These are phyloP conservation scores for Ascoidea asiatica DNA, from an alignment of 805 yeast species.

Conservation along the genomic window DNA sequence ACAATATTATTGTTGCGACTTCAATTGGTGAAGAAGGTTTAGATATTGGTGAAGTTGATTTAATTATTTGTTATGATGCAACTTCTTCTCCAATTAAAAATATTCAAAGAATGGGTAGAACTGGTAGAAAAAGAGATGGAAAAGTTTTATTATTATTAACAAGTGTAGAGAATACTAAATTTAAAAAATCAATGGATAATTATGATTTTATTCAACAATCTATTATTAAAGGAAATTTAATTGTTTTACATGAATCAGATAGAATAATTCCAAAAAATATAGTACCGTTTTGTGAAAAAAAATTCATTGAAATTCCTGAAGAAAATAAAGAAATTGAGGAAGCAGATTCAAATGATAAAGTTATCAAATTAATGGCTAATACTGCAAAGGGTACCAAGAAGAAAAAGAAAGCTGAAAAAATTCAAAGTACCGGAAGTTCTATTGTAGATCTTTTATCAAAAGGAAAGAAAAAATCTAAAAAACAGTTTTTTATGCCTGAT, in stretches of 20 bases:
- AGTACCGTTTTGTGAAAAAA: conserved; percentile 43
- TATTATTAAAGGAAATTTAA: conserved; percentile 34
- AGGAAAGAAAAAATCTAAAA: conserved; percentile 9
- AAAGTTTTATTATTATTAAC: conserved; percentile 63
- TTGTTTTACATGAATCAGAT: conserved; percentile 34
- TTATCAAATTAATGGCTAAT: conserved; percentile 53
- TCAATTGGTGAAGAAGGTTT: conserved; percentile 98
- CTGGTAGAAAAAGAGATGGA: conserved; percentile 93
- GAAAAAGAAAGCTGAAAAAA: conserved; percentile 10
- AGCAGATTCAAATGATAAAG: conserved; percentile 52
- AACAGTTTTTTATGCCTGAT: conserved; percentile 63
- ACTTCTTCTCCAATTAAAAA: conserved; percentile 89
- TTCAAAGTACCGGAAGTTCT: conserved; percentile 4
- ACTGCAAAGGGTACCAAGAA: conserved; percentile 33
- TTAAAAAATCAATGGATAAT: conserved; percentile 74
- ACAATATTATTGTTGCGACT: conserved; percentile 83
- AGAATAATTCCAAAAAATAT: conserved; percentile 52
- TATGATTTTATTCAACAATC: conserved; percentile 66
- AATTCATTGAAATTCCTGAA: conserved; percentile 51
- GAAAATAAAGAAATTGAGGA: conserved; percentile 45
- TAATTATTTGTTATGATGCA: conserved; percentile 86
- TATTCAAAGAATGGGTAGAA: conserved; percentile 94
- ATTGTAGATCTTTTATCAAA: too few relatives aligned
- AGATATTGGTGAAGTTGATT: conserved; percentile 95
- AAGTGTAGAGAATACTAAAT: conserved; percentile 63